phyloP scores from a whole-genome alignment of 2,329 filamentous ascomycete genomes.

The Aspergillus brunneoviolaceus region DNA sequence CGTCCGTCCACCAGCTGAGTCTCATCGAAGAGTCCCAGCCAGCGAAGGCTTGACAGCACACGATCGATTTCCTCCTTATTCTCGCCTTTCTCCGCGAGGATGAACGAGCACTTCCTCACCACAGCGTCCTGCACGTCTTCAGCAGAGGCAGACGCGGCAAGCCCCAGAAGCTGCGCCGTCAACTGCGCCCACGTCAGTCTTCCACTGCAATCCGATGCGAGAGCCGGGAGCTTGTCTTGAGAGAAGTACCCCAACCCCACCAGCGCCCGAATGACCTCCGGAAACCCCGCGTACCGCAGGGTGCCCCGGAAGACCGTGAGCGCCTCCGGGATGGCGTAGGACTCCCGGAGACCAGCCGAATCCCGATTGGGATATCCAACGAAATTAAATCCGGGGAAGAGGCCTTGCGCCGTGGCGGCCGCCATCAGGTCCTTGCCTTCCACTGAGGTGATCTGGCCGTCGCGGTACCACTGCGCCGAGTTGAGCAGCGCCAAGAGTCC shows the following conservation, averaged over 20 bases:
- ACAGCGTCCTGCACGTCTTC: neutral
- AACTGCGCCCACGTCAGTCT: neutral
- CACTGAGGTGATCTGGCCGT: neutral
- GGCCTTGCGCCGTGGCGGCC: neutral
- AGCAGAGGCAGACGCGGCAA: neutral
- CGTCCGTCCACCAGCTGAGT: neutral
- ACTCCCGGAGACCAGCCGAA: neutral
- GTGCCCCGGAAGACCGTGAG: conserved; percentile 4
- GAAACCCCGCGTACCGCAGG: conserved; percentile 4
- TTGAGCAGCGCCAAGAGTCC: conserved; percentile 4
- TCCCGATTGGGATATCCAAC: conserved; percentile 9
- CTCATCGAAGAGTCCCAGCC: neutral
- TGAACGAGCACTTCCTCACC: neutral
- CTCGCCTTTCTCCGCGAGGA: neutral
- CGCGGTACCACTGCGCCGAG: conserved; percentile 3
- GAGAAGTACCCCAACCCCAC: conserved; percentile 3
- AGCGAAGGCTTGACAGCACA: neutral
- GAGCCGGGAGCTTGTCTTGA: neutral
- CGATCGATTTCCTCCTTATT: conserved; percentile 1
- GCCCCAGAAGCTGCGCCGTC: neutral
- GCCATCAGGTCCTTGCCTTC: conserved; percentile 6
- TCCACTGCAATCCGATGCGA: neutral
- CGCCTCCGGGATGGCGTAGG: conserved; percentile 6
- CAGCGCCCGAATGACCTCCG: conserved; percentile 5
- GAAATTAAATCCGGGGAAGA: neutral